phyloP scores from a whole-genome alignment of 2,329 filamentous ascomycete species.

The Fusarium oligoseptatum region DNA sequence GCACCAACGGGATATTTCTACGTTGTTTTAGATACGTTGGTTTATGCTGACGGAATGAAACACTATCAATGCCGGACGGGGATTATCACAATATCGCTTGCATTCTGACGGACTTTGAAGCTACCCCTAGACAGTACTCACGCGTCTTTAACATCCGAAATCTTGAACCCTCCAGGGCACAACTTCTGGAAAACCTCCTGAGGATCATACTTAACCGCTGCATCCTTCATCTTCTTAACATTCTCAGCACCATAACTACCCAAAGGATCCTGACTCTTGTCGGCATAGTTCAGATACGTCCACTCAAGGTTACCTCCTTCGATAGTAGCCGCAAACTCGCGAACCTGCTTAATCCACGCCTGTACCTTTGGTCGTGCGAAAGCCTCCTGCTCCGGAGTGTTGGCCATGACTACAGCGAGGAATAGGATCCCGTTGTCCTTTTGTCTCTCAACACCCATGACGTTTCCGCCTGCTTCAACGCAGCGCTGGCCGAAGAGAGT shows the following conservation, averaged over 20 bases:
- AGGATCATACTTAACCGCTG: slow-evolving; percentile 42
- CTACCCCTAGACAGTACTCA: neutral
- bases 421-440: slow-evolving; percentile 26
- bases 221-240: slow-evolving; percentile 34
- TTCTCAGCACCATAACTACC: slow-evolving; percentile 41
- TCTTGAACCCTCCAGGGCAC: slow-evolving; percentile 38
- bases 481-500: slow-evolving; percentile 24
- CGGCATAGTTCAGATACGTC: slow-evolving; percentile 40
- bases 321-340: slow-evolving; percentile 25
- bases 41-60: neutral
- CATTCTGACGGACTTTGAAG: neutral
- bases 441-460: slow-evolving; percentile 31
- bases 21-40: neutral
- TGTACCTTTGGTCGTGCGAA: slow-evolving; percentile 19
- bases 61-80: neutral
- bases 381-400: slow-evolving; percentile 20
- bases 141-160: slow-evolving; percentile 34
- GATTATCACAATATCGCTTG: neutral
- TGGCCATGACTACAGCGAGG: slow-evolving; percentile 21
- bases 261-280: slow-evolving; percentile 37
- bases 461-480: slow-evolving; percentile 27
- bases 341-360: slow-evolving; percentile 17
- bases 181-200: slow-evolving; percentile 45
- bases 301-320: slow-evolving; percentile 32
- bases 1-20: slow-evolving; percentile 15